Evolutionary conservation across 495 filamentous ascomycete genomes (phyloP), one percentile per base, ranked within the genome.

Genomic region (Pyrenula aspistea): DNA sequence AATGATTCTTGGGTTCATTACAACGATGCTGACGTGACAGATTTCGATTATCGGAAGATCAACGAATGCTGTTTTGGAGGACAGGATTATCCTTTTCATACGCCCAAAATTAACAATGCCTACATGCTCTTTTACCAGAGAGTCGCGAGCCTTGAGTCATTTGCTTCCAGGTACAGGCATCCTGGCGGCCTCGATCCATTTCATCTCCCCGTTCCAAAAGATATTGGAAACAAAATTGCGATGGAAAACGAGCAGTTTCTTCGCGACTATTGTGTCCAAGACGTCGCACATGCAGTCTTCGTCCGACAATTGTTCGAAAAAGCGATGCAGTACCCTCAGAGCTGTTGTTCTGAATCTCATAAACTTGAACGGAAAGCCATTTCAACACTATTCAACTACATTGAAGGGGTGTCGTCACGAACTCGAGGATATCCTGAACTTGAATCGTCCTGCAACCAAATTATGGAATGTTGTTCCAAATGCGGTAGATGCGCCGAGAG

Each of bases 111-210:
- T 8, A 91, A 84, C 73, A 94, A 86, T 68, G 93, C 91, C 19
- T 99, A 99, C 63, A 96, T 97, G 89, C 77, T 99, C 47, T 96
- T 99, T 71, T 99, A 97, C 64, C 87, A 96, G 65, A 80, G 93
- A 56, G 83, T 85, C 2, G 83, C 85, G 1, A 81, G 80, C 12
- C 74, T 89, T 56, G 75, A 79, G 2, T 58, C 64, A 4, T 63
- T 65, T 12, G 64, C 62, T 25, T 53, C 62, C 20, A 49, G 52
- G 11, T 68, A 70, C 55, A 63, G 67, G 55, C 68, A 67, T 2
- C 50, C n/a, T 8, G 50, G 22, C 8, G 22, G 19, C 1, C 54
- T 60, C n/a, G 47, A 51, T 21, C 63, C 61, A 12, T 54, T 65
- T 24, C 59, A 55, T 20, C 19, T 52, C 8, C 50, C 50, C 10